Percentiles rank a stretch among this genome's conserved stretches.
Conservation (phyloP, 2,329 filamentous ascomycete species). For the Orbilia javanica region DNA sequence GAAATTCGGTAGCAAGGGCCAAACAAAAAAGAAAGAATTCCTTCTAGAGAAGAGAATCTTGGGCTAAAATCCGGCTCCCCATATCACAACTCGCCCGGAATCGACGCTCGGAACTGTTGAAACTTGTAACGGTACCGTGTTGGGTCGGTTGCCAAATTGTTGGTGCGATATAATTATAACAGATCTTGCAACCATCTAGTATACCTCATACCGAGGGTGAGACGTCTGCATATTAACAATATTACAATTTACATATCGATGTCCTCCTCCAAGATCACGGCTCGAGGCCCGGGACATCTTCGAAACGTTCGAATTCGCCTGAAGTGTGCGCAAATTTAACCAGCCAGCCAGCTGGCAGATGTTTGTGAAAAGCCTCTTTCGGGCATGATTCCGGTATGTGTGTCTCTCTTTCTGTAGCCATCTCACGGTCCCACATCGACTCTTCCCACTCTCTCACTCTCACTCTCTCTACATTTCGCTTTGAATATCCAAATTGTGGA, state of each 20-base stretch:
- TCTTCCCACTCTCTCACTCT: constrained; percentile 44
- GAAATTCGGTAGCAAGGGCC: constrained; percentile 58
- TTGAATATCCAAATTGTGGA: constrained; percentile 59
- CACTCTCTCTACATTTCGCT: constrained; percentile 50
- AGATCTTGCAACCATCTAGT: constrained; percentile 2
- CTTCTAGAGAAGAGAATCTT: constrained; percentile 48
- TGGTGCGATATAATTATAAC: constrained; percentile 33
- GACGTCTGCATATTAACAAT: constrained; percentile 13
- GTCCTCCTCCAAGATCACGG: constrained; percentile 11
- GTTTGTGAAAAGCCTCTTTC: constrained; percentile 50
- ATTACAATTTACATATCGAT: constrained; percentile 16
- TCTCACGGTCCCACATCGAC: constrained; percentile 50
- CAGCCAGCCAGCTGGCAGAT: constrained; percentile 55
- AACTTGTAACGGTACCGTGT: constrained; percentile 30
- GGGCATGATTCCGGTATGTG: constrained; percentile 48
- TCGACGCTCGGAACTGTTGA: constrained; percentile 26
- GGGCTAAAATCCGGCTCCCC: constrained; percentile 39
- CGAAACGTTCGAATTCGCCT: constrained; percentile 30
- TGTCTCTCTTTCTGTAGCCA: constrained; percentile 36
- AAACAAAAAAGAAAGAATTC: constrained; percentile 34
- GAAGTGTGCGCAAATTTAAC: constrained; percentile 48
- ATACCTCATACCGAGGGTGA: constrained; percentile 7
- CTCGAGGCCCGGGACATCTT: constrained; percentile 26
- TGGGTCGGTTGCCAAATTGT: constrained; percentile 15
- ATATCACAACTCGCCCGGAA: constrained; percentile 29